These are phyloP conservation scores for Citrus australasica DNA, from an alignment of 345 rosid species.

Conservation along the genomic window DNA sequence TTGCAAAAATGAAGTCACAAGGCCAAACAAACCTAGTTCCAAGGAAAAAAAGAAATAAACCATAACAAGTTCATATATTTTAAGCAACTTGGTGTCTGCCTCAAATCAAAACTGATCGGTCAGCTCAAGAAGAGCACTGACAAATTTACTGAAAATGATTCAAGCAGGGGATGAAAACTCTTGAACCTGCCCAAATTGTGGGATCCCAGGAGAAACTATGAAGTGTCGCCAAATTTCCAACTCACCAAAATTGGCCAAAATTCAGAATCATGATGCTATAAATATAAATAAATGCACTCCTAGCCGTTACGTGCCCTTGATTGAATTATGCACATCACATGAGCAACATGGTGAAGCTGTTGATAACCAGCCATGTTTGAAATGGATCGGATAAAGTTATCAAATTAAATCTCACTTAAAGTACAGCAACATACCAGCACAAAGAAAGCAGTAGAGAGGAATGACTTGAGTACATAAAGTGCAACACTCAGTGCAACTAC, in stretches of 20 bases:
- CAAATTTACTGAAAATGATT: not conserved
- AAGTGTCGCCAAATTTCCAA: not conserved
- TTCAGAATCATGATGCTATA: not conserved
- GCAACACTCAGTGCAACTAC: constrained; percentile 42
- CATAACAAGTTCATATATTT: too few species aligned
- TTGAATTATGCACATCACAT: not conserved
- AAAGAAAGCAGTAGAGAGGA: constrained; percentile 78
- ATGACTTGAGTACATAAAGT: constrained; percentile 59
- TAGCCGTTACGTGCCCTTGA: not conserved
- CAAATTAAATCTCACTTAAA: not conserved
- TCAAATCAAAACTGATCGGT: not conserved
- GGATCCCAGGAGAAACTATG: not conserved
- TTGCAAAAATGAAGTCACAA: too few species aligned
- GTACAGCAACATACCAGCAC: constrained; percentile 51
- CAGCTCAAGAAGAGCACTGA: not conserved
- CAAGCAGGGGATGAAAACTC: not conserved
- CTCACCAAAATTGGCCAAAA: not conserved
- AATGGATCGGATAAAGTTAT: not conserved
- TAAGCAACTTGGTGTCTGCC: too few species aligned
- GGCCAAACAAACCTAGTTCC: too few species aligned
- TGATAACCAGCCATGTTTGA: not conserved
- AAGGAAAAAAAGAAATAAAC: too few species aligned
- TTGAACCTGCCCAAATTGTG: not conserved
- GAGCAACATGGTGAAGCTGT: not conserved
- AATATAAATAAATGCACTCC: not conserved